phyloP scores from a whole-genome alignment of 2,329 filamentous ascomycete genomes.

The Aspergillus intermedius region DNA sequence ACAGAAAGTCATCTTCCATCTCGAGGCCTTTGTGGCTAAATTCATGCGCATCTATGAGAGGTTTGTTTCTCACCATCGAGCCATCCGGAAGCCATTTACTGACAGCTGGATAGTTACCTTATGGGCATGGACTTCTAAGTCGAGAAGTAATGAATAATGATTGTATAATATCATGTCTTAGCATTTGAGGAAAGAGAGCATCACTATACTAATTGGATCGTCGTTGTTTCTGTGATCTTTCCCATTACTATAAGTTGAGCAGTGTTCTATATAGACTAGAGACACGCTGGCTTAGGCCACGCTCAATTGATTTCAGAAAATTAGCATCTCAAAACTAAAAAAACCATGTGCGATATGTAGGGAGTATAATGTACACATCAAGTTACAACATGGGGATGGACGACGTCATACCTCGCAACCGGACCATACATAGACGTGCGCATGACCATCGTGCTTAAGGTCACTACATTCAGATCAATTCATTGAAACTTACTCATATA shows the following conservation, averaged over 20 bases:
- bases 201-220: not conserved
- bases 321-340: no score
- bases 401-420: slow-evolving; percentile 12
- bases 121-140: slow-evolving; percentile 72
- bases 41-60: slow-evolving; percentile 96
- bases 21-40: slow-evolving; percentile 97
- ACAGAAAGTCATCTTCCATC: slow-evolving; percentile 89
- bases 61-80: slow-evolving; percentile 43
- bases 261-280: not conserved
- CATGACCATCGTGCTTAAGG: not conserved
- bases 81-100: slow-evolving; percentile 17
- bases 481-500: not conserved
- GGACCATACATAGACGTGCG: not conserved
- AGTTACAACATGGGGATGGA: not conserved
- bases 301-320: no score
- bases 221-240: not conserved
- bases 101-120: slow-evolving; percentile 38
- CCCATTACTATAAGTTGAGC: no score
- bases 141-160: slow-evolving; percentile 22
- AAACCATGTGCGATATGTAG: not conserved
- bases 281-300: not conserved
- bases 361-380: not conserved
- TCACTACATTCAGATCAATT: not conserved
- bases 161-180: slow-evolving; percentile 15
- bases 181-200: not conserved